phyloP scores from a whole-genome alignment of 2,329 filamentous ascomycete genomes.

The Talaromyces sp. region DNA sequence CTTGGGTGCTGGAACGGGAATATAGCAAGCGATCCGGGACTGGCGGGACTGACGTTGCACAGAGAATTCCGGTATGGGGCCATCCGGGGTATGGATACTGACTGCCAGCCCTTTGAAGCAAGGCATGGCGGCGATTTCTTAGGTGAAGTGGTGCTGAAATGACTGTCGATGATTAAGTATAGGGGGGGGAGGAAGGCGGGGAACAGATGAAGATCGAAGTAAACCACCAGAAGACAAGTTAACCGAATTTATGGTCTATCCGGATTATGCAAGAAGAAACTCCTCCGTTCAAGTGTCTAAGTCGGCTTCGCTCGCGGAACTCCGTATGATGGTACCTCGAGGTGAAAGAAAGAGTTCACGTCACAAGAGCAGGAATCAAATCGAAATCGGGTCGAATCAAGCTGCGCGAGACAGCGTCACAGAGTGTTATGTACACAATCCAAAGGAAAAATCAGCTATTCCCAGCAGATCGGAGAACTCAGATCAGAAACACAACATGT shows the following conservation, averaged over 20 bases:
- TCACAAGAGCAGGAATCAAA: neutral
- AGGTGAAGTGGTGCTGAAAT: neutral
- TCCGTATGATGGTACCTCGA: neutral
- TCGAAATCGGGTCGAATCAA: neutral
- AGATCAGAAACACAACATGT: slow-evolving; percentile 13
- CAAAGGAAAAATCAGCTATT: neutral
- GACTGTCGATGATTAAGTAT: neutral
- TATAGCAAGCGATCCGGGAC: slow-evolving; percentile 93
- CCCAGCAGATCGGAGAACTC: neutral
- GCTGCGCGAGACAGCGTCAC: neutral
- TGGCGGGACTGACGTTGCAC: slow-evolving; percentile 90
- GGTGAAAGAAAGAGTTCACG: neutral
- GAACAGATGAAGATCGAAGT: neutral
- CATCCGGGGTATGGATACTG: slow-evolving; percentile 80
- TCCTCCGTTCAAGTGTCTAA: neutral
- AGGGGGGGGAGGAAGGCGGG: neutral
- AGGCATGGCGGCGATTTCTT: slow-evolving; percentile 59
- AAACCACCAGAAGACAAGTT: neutral
- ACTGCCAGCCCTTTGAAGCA: slow-evolving; percentile 99
- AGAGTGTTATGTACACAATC: neutral
- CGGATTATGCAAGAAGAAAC: neutral
- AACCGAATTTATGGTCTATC: neutral
- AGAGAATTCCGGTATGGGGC: slow-evolving; percentile 85
- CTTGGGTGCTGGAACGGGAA: slow-evolving; percentile 86
- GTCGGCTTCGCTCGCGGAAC: neutral